These are phyloP conservation scores for Xylaria nigripes DNA, from an alignment of 495 filamentous ascomycete species.

Conservation along the genomic window DNA sequence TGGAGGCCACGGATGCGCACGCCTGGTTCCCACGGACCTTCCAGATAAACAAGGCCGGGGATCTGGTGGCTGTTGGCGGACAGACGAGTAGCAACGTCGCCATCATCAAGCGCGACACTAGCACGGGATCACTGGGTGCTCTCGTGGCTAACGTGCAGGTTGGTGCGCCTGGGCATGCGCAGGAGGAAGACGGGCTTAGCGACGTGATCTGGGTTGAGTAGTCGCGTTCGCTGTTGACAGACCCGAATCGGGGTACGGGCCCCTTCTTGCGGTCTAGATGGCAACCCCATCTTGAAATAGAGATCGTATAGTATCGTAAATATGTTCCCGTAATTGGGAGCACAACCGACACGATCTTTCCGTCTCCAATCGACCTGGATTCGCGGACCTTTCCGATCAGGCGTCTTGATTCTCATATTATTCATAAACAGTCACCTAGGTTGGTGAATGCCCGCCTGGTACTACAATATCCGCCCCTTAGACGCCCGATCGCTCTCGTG, in stretches of 20 bases:
- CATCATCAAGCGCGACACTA: constrained; percentile 47
- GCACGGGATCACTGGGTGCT: constrained; percentile 48
- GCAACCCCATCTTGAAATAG: too few relatives aligned
- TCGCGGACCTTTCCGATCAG: too few relatives aligned
- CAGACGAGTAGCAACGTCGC: constrained; percentile 55
- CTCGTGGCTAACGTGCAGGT: constrained; percentile 35
- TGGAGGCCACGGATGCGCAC: constrained; percentile 35
- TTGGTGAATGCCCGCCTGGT: too few relatives aligned
- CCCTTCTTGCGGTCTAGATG: too few relatives aligned
- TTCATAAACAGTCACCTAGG: too few relatives aligned
- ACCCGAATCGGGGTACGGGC: too few relatives aligned
- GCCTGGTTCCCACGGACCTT: constrained; percentile 50
- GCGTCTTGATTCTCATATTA: too few relatives aligned
- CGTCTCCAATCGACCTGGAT: too few relatives aligned
- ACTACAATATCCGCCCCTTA: neutral
- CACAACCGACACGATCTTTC: too few relatives aligned
- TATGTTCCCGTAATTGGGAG: too few relatives aligned
- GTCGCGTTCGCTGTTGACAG: too few relatives aligned
- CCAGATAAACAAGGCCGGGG: constrained; percentile 53
- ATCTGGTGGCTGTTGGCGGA: constrained; percentile 55
- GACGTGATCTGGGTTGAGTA: constrained; percentile 40
- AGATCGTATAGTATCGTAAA: too few relatives aligned
- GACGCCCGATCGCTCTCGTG: neutral
- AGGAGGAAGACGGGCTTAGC: constrained; percentile 40
- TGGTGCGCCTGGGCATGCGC: constrained; percentile 32